A percentile compares a stretch with the other conserved stretches of the same genome.
Conservation (phyloP, 768 basidiomycete species). For the Tylopilus plumbeoviolaceoides region DNA sequence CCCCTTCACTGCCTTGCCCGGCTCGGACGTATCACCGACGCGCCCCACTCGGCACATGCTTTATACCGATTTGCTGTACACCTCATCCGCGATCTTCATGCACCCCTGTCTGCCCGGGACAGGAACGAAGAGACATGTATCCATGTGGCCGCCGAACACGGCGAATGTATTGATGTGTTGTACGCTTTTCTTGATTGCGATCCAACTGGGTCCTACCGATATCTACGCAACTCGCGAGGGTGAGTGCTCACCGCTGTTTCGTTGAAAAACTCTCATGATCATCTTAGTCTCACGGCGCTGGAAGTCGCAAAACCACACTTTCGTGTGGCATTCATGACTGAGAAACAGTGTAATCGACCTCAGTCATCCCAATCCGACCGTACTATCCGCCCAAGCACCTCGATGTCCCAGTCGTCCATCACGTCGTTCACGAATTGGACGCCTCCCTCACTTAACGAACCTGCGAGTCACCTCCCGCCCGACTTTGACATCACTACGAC, state of each 20-base stretch:
- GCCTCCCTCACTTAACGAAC: slow-evolving; percentile 17
- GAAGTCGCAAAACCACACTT: slow-evolving; percentile 70
- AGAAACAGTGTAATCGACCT: slow-evolving; percentile 43
- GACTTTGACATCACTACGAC: slow-evolving; percentile 45
- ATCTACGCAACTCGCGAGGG: slow-evolving; percentile 70
- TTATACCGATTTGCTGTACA: slow-evolving; percentile 62
- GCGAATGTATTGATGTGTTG: slow-evolving; percentile 59
- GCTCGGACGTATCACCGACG: slow-evolving; percentile 31
- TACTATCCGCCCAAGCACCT: slow-evolving; percentile 46
- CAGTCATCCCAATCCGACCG: slow-evolving; percentile 51
- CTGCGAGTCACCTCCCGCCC: slow-evolving; percentile 34
- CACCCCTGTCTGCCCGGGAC: slow-evolving; percentile 64
- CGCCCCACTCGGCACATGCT: slow-evolving; percentile 33
- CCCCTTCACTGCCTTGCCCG: slow-evolving; percentile 65
- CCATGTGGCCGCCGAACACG: slow-evolving; percentile 75
- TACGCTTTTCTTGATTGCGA: slow-evolving; percentile 65
- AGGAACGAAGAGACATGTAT: slow-evolving; percentile 71
- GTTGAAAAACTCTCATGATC: neutral
- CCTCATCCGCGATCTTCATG: slow-evolving; percentile 64
- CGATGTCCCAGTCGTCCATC: slow-evolving; percentile 45
- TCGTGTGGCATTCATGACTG: slow-evolving; percentile 54
- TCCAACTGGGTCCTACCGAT: slow-evolving; percentile 47
- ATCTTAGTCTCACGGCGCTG: slow-evolving; percentile 47
- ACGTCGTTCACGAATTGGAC: slow-evolving; percentile 40
- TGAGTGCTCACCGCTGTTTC: slow-evolving; percentile 31